These are phyloP conservation scores for Ophiorrhiza pumila DNA, from an alignment of 257 asterid species.

Conservation along the genomic window DNA sequence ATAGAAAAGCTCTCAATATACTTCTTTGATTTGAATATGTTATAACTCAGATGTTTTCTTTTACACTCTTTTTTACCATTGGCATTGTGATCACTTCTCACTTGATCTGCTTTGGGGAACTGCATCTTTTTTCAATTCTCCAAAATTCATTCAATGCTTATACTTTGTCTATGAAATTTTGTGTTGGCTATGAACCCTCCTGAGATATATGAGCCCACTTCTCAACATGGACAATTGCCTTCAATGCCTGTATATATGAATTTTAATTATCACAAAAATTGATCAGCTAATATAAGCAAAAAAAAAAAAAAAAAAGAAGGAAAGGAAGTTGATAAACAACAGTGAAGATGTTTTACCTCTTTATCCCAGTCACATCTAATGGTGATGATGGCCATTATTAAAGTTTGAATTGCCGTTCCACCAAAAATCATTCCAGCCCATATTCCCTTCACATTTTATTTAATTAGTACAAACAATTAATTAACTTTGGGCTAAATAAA, in stretches of 20 bases:
- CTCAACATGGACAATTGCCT: not conserved
- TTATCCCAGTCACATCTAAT: constrained; percentile 44
- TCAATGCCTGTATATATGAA: constrained; percentile 2
- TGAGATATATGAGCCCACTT: not conserved
- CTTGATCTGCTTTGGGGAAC: too few relatives aligned
- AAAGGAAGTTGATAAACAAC: not conserved
- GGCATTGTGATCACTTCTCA: too few relatives aligned
- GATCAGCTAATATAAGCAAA: not conserved
- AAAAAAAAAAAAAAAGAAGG: not conserved
- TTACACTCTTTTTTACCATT: too few relatives aligned
- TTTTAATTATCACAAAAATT: too few relatives aligned
- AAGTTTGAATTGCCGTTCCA: constrained; percentile 48
- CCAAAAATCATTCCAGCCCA: constrained; percentile 64
- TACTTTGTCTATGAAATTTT: too few relatives aligned
- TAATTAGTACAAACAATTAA: too few relatives aligned
- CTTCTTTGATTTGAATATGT: too few relatives aligned
- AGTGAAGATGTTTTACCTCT: constrained; percentile 27
- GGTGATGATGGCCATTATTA: constrained; percentile 31
- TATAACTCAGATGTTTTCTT: too few relatives aligned
- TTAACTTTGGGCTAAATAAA: too few relatives aligned
- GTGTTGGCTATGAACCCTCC: not conserved
- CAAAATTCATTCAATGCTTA: too few relatives aligned
- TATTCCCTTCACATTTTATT: constrained; percentile 24
- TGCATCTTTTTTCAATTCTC: too few relatives aligned
- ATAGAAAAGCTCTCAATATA: too few relatives aligned